A percentile compares a stretch with the other conserved stretches of the same genome.
These are phyloP conservation scores for Aspergillus brasiliensis DNA, from an alignment of 2,329 filamentous ascomycete species.

Conservation along the genomic window DNA sequence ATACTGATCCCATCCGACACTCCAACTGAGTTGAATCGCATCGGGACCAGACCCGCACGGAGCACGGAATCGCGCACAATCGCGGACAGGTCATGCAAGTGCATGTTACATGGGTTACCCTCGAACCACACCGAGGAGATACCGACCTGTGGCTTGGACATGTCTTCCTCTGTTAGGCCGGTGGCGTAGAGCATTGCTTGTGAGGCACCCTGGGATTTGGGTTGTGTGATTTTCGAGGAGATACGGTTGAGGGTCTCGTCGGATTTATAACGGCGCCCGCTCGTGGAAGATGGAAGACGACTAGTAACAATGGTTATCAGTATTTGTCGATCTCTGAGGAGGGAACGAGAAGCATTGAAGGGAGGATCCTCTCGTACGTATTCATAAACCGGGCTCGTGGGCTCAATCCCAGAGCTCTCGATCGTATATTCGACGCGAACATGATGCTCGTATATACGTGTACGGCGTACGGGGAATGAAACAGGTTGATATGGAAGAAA, in stretches of 20 bases:
- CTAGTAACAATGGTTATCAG: not conserved
- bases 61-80: slow-evolving; percentile 69
- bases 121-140: slow-evolving; percentile 97
- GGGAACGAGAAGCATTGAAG: no score
- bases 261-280: not conserved
- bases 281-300: not conserved
- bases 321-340: no score
- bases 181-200: slow-evolving; percentile 98
- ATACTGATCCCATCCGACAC: slow-evolving; percentile 95
- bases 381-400: no score
- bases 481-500: no score
- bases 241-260: slow-evolving; percentile 67
- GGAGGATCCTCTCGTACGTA: no score
- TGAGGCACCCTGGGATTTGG: slow-evolving; percentile 93
- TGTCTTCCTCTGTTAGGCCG: slow-evolving; percentile 75
- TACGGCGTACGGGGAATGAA: no score
- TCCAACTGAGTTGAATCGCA: slow-evolving; percentile 97
- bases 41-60: slow-evolving; percentile 78
- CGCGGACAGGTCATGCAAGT: slow-evolving; percentile 81
- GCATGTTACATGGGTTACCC: slow-evolving; percentile 99
- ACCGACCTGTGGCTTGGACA: slow-evolving; percentile 92
- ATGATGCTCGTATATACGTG: no score
- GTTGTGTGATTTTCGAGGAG: slow-evolving; percentile 81
- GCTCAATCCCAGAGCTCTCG: no score
- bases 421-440: no score